Base-by-base conservation (phyloP, 2,329 filamentous ascomycete genomes). In the Microdochium nivale region DNA sequence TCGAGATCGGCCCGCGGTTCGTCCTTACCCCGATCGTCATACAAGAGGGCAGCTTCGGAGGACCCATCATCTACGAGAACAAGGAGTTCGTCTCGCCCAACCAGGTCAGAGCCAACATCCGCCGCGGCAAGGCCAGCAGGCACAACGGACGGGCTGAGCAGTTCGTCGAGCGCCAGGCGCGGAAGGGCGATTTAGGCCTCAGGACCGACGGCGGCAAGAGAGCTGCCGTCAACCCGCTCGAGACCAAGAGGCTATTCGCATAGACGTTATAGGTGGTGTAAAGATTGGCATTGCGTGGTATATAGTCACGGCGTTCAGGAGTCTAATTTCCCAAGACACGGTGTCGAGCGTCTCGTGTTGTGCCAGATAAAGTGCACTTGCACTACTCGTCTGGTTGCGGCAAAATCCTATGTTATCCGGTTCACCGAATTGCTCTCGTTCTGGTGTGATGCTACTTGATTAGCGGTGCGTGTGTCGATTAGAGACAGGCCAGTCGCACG, bases 21-120 rank as follows among this genome's bases (percentile, higher is more conserved):
- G 90, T 96, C 27, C 75, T 96, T 49, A 96, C 90, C 25, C 92
- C 94, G 1, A 96, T 96, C 58, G 84, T 97, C 52, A 96, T 97
- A 59, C 84, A 95, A 60, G 94, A 99, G 67, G 90, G 90, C 44
- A 91, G 88, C 55, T 97, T 99, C 61, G 92, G 92, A 51, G 94
- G 94, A 0, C 92, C 94, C 2, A 90, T 97, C 58, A 95, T 99
- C 64, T 99, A 95, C 72, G 90, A 97, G 76, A 97, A 97, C 75
- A 94, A 90, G 77, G 87, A 96, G 68, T 99, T 96, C 62, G 88
- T 99, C 51, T 94, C 87, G 59, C 94, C 94, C 10, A 99, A 99
- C 80, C 89, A 96, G 71, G 83, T 97, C 57, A 80, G 94, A 58
- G 78, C 89, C 40, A 94, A 97, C 57, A 69, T 95, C 59, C 78